phyloP scores from a whole-genome alignment of 768 basidiomycete species.

The Suillus weaverae region DNA sequence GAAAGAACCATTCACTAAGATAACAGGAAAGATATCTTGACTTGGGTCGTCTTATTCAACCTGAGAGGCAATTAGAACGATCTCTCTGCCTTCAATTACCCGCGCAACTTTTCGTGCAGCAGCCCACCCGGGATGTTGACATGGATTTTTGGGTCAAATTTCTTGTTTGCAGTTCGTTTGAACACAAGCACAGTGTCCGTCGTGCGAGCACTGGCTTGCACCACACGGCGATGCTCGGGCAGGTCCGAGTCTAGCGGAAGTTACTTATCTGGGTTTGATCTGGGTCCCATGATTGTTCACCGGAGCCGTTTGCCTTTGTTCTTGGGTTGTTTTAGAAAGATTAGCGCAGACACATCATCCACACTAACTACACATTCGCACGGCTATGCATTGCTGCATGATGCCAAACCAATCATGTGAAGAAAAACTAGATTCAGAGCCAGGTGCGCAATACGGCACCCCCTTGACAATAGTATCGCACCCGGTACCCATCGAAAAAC shows the following conservation, averaged over 20 bases:
- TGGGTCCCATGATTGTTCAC: too few species aligned
- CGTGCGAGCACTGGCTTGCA: constrained; percentile 10
- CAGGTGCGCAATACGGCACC: too few species aligned
- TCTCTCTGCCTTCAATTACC: constrained; percentile 75
- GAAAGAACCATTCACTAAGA: background rate
- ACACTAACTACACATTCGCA: too few species aligned
- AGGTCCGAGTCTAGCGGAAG: constrained; percentile 51
- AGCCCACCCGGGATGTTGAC: constrained; percentile 78
- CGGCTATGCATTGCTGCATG: too few species aligned
- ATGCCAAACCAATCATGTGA: too few species aligned
- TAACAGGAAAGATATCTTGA: constrained; percentile 59
- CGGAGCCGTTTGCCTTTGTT: too few species aligned
- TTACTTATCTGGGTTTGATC: background rate
- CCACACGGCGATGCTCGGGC: constrained; percentile 59
- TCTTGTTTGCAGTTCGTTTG: constrained; percentile 68
- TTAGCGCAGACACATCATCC: too few species aligned
- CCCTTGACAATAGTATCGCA: too few species aligned
- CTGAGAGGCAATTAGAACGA: constrained; percentile 62
- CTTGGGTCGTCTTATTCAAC: constrained; percentile 71
- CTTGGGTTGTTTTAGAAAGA: too few species aligned
- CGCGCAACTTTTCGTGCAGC: constrained; percentile 70
- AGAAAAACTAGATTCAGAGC: too few species aligned
- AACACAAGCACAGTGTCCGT: constrained; percentile 77
- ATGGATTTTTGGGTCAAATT: constrained; percentile 69
- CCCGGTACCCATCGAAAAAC: too few species aligned